Evolutionary conservation across 148 eudicot species (phyloP).

Genomic region (Fagopyrum homotropicum): DNA sequence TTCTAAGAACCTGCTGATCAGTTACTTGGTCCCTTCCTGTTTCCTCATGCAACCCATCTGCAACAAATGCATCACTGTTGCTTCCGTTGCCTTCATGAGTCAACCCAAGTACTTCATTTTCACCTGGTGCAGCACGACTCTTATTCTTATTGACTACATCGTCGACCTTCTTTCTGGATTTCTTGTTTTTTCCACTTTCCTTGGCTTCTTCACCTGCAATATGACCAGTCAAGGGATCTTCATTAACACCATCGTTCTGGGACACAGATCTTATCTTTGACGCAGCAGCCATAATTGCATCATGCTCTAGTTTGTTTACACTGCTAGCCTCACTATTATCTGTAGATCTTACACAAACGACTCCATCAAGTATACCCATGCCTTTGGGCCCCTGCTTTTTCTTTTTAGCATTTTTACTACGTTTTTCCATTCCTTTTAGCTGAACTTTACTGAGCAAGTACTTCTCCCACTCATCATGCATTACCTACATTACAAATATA

Average conservation of each 20-base stretch:
- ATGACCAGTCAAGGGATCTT: constrained; percentile 28
- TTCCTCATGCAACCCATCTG: constrained; percentile 17
- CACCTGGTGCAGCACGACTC: constrained; percentile 23
- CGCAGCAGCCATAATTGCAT: constrained; percentile 88
- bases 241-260: constrained; percentile 32
- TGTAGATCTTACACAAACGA: constrained; percentile 39
- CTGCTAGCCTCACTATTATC: constrained; percentile 67
- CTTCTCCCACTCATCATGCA: constrained; percentile 95
- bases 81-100: constrained; percentile 19
- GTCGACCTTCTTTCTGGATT: constrained; percentile 17
- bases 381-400: constrained; percentile 86
- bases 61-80: constrained; percentile 17
- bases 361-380: constrained; percentile 83
- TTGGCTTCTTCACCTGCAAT: constrained; percentile 26
- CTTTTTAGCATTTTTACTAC: constrained; percentile 54
- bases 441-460: constrained; percentile 91
- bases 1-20: constrained; percentile 36
- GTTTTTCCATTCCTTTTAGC: constrained; percentile 62
- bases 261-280: constrained; percentile 43
- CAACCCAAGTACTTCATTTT: constrained; percentile 23
- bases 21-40: constrained; percentile 17
- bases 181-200: constrained; percentile 37
- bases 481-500: constrained; percentile 39
- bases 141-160: constrained; percentile 22
- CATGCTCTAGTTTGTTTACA: constrained; percentile 66